Conservation (phyloP, 73 alveolate genomes). For the Breviolum minutum region DNA sequence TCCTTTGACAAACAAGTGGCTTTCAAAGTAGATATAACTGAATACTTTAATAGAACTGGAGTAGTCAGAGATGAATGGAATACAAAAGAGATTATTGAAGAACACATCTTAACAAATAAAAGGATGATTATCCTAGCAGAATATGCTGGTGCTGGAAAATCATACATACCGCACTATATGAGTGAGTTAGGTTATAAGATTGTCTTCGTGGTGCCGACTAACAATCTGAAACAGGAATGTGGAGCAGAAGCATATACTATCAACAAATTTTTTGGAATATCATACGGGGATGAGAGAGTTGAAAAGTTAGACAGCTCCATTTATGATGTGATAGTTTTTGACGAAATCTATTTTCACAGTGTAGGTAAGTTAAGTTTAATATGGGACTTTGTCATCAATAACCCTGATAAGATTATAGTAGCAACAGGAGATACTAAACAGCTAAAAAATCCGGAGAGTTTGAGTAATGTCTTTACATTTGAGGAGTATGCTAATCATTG, state of each 20-base stretch:
- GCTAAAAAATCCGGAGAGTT: neutral
- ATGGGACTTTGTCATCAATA: neutral
- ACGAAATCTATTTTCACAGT: neutral
- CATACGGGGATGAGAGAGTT: neutral
- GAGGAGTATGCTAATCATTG: neutral
- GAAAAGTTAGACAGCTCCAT: no score
- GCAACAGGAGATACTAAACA: neutral
- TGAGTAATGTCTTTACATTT: neutral
- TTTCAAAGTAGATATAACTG: neutral
- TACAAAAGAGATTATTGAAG: slow-evolving; percentile 18
- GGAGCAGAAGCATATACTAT: neutral
- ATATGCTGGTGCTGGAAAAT: neutral
- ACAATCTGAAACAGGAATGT: neutral
- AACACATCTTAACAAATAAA: neutral
- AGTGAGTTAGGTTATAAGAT: neutral
- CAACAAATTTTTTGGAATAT: neutral
- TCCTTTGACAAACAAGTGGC: neutral
- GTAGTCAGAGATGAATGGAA: slow-evolving; percentile 39
- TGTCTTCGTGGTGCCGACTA: neutral
- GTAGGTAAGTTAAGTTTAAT: neutral
- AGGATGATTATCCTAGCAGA: neutral
- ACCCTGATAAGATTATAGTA: neutral
- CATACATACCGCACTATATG: neutral
- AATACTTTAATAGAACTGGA: neutral
- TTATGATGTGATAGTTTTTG: neutral